Percentiles rank a stretch among this genome's conserved stretches.
Conservation (phyloP, 1,284 basidiomycete species). For the Apiotrichum brassicae region DNA sequence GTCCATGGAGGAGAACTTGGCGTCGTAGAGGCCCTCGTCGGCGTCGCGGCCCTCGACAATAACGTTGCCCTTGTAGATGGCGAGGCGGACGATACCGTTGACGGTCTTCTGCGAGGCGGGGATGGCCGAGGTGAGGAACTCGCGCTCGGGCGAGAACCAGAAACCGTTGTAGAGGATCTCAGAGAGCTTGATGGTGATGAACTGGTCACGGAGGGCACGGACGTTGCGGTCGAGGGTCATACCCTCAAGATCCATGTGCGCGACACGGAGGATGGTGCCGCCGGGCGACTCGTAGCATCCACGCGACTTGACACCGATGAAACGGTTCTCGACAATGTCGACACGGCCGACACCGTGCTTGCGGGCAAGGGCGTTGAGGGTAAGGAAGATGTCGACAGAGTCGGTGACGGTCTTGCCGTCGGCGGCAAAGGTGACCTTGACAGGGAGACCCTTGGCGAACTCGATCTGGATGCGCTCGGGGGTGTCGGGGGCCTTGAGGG, state of each 20-base stretch:
- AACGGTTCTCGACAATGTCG: constrained; percentile 99
- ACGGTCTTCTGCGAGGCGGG: constrained; percentile 92
- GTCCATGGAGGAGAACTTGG: constrained; percentile 97
- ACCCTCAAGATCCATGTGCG: constrained; percentile 95
- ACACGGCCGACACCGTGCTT: constrained; percentile 94
- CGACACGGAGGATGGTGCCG: constrained; percentile 89
- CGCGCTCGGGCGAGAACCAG: constrained; percentile 96
- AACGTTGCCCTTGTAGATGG: constrained; percentile 95
- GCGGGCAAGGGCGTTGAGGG: constrained; percentile 84
- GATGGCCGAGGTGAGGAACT: constrained; percentile 84
- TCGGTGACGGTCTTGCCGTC: constrained; percentile 63
- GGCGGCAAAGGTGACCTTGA: constrained; percentile 60
- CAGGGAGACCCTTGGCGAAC: constrained; percentile 78
- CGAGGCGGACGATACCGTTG: constrained; percentile 84
- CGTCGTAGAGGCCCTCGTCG: constrained; percentile 87
- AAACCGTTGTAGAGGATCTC: constrained; percentile 86
- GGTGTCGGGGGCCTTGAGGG: constrained; percentile 71
- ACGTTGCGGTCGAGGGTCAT: constrained; percentile 97
- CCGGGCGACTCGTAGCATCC: constrained; percentile 98
- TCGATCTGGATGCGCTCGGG: constrained; percentile 80
- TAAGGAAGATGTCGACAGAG: constrained; percentile 90
- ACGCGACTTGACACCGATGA: constrained; percentile 97
- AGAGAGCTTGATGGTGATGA: constrained; percentile 83
- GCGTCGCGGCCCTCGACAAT: constrained; percentile 87
- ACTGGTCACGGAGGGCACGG: constrained; percentile 87